phyloP scores from a whole-genome alignment of 2,329 filamentous ascomycete genomes.

The Exophiala sp. region DNA sequence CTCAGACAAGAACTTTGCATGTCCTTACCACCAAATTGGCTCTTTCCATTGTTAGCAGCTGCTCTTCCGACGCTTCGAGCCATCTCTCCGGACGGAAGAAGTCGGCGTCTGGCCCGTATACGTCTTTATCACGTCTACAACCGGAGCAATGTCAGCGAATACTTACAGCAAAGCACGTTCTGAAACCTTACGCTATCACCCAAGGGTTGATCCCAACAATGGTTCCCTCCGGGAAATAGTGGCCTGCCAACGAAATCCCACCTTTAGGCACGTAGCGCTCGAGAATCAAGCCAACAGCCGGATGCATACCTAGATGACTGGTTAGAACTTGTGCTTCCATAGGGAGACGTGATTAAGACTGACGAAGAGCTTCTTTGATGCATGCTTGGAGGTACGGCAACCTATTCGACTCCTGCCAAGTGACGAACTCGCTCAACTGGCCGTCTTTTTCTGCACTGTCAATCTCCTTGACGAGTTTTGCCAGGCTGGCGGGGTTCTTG shows the following conservation, averaged over 20 bases:
- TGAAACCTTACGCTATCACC: constrained; percentile 13
- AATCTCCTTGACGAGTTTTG: constrained; percentile 16
- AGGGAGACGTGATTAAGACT: neutral
- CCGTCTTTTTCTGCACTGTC: constrained; percentile 14
- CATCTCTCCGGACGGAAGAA: constrained; percentile 64
- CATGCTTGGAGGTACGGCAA: constrained; percentile 23
- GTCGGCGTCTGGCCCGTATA: constrained; percentile 51
- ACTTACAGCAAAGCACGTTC: neutral
- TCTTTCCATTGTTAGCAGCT: constrained; percentile 46
- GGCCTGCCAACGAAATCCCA: constrained; percentile 16
- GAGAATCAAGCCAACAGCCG: constrained; percentile 28
- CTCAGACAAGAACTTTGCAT: neutral
- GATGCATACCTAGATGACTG: constrained; percentile 20
- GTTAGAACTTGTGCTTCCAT: neutral
- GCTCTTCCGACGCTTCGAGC: constrained; percentile 47
- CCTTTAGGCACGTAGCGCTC: constrained; percentile 29
- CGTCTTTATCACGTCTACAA: constrained; percentile 32
- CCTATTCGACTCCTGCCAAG: constrained; percentile 15
- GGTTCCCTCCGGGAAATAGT: constrained; percentile 21
- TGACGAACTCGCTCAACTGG: constrained; percentile 14
- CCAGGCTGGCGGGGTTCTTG: constrained; percentile 35
- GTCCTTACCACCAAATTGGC: constrained; percentile 10
- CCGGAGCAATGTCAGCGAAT: neutral
- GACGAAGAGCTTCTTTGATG: constrained; percentile 23
- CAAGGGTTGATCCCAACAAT: constrained; percentile 25